Base-by-base conservation (phyloP, 1,139 yeast species). In the Yamadazyma sp. region DNA sequence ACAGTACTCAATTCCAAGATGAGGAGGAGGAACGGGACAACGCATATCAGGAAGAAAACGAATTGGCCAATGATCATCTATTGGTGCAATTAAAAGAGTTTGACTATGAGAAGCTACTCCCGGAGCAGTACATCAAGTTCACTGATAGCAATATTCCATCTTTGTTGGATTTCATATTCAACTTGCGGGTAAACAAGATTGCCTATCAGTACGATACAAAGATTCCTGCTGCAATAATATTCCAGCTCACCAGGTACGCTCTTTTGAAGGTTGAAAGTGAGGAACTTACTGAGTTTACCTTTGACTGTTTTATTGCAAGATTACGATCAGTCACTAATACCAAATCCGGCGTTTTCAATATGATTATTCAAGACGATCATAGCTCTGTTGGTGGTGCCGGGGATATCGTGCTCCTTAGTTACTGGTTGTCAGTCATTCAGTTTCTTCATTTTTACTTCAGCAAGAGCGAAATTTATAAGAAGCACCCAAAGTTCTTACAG, bases 341-440 rank as follows among this genome's bases (percentile, higher is more conserved):
- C 10, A 76, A 75, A 44, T 75, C 82, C 9, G 86, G 86, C 0
- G 78, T 77, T 4, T 72, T 77, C 43, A 75, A 71, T 45, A 64
- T 71, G 59, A 70, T 71, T 6, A 51, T 59, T 13, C 62, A 59
- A 35, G 62, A 59, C 31, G 55, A 54, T 21, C 46, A 44, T 3
- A 41, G 38, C 14, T 39, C 56, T 4, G 46, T 57, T 2, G 61
- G 59, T 5, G 76, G 76, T 1, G 62, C 71, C 7, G 83, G 86
- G 16, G 90, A 85, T 54, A 81, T 85, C 40, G 86, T 84, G 8
- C 58, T 74, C 26, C 71, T 82, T 41, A 81, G 90, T 45, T 84
- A 83, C 53, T 84, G 92, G 90, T 68, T 85, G 29, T 76, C 88
- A 4, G 79, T 79, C 10, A 54, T 82, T 30, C 85, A 83, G 46